Evolutionary conservation across 2,329 filamentous ascomycete genomes (phyloP).

Genomic region (Xylariaceae sp.): DNA sequence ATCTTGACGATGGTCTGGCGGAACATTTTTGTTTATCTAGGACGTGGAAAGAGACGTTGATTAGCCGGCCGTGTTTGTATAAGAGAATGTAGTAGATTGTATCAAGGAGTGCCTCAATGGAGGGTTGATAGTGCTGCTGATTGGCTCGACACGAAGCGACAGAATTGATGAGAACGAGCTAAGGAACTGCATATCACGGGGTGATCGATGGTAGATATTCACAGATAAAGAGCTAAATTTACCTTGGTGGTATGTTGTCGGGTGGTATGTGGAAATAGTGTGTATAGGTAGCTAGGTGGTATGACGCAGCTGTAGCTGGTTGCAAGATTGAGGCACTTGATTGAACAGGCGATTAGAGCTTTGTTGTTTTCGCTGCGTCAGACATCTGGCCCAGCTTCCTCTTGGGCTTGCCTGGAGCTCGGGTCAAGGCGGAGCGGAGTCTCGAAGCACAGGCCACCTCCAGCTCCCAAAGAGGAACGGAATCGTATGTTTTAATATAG

Average conservation of each 20-base stretch:
- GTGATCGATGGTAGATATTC: background rate
- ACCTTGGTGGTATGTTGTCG: conserved; percentile 19
- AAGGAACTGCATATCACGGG: background rate
- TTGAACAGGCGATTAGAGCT: conserved; percentile 20
- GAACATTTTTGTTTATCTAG: conserved; percentile 62
- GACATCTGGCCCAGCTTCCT: background rate
- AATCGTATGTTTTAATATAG: no score
- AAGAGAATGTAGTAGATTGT: background rate
- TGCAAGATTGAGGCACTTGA: conserved; percentile 16
- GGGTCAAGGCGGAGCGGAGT: conserved; percentile 22
- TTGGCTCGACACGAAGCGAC: background rate
- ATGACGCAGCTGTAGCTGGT: conserved; percentile 21
- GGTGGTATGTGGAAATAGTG: background rate
- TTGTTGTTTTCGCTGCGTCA: conserved; percentile 6
- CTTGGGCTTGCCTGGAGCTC: conserved; percentile 12
- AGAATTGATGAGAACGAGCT: background rate
- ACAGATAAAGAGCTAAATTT: background rate
- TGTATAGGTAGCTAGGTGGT: conserved; percentile 9
- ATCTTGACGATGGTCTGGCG: conserved; percentile 66
- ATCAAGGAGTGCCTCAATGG: background rate
- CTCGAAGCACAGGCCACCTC: conserved; percentile 22
- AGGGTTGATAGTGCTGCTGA: background rate
- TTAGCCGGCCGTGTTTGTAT: conserved; percentile 14
- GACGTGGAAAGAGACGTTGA: conserved; percentile 16
- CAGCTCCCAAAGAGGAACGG: no score